Evolutionary conservation across 768 basidiomycete genomes (phyloP).

Genomic region (Lactarius tabidus): DNA sequence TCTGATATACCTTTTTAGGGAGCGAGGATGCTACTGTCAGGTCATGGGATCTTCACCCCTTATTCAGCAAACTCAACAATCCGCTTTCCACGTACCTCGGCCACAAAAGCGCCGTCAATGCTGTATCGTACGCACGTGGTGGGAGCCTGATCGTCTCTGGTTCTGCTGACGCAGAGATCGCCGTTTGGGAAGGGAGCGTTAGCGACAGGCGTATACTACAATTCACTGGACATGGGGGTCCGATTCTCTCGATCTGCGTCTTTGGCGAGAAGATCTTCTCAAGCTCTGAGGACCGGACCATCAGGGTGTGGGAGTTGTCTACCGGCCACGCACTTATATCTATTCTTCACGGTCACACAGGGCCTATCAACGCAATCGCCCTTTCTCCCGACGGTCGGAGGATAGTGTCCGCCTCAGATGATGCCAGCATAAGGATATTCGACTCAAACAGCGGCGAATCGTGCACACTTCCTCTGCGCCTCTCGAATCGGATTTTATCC

Average conservation of each 20-base stretch:
- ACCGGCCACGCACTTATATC: not conserved
- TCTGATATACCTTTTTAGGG: slow-evolving; percentile 8
- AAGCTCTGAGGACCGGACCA: slow-evolving; percentile 15
- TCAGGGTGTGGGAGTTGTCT: slow-evolving; percentile 15
- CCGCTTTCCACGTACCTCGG: slow-evolving; percentile 2
- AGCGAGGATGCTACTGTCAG: slow-evolving; percentile 4
- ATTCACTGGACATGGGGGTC: not conserved
- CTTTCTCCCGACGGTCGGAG: slow-evolving; percentile 3
- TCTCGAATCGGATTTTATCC: not conserved
- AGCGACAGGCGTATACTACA: not conserved
- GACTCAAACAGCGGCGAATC: slow-evolving; percentile 11
- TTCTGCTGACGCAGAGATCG: slow-evolving; percentile 5
- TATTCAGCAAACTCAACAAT: slow-evolving; percentile 1
- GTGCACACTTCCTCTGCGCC: slow-evolving; percentile 4
- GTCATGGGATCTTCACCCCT: slow-evolving; percentile 5
- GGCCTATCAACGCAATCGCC: slow-evolving; percentile 1
- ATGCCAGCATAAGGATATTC: slow-evolving; percentile 12
- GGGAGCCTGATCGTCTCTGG: slow-evolving; percentile 11
- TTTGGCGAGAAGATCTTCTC: slow-evolving; percentile 12
- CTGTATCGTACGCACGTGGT: slow-evolving; percentile 7
- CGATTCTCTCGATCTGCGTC: slow-evolving; percentile 5
- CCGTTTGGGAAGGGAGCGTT: slow-evolving; percentile 6
- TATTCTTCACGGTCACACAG: slow-evolving; percentile 33
- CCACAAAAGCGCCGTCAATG: slow-evolving; percentile 27
- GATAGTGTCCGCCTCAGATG: slow-evolving; percentile 17